Conservation (phyloP, 257 asterid genomes). For the Nicotiana tabacum region DNA sequence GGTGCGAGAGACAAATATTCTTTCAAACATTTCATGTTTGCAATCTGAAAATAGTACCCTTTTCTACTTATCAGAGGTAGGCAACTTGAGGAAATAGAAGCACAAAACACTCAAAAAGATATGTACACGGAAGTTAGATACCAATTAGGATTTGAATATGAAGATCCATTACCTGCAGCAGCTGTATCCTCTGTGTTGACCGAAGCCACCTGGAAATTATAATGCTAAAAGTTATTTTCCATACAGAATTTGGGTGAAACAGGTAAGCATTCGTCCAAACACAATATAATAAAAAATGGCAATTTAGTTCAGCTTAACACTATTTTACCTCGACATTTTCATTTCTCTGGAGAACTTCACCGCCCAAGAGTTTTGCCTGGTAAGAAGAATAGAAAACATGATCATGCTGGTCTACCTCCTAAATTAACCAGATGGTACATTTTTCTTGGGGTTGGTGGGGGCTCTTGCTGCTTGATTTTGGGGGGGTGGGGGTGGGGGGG, state of each 20-base stretch:
- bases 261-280: neutral
- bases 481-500: neutral
- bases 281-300: neutral
- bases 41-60: neutral
- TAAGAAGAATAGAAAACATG: neutral
- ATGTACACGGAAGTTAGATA: neutral
- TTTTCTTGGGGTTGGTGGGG: neutral
- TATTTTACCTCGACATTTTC: conserved; percentile 35
- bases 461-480: neutral
- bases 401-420: neutral
- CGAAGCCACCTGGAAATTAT: conserved; percentile 17
- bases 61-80: neutral
- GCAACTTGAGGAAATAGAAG: neutral
- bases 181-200: conserved; percentile 19
- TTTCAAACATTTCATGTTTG: neutral
- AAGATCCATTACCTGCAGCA: conserved; percentile 10
- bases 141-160: neutral
- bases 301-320: neutral
- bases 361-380: conserved; percentile 46
- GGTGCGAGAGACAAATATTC: too few species aligned
- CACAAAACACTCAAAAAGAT: neutral
- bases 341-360: conserved; percentile 7
- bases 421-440: neutral
- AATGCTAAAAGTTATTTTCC: neutral
- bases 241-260: neutral